phyloP scores from a whole-genome alignment of 1,284 basidiomycete species.

The Ceratobasidium papillatum region DNA sequence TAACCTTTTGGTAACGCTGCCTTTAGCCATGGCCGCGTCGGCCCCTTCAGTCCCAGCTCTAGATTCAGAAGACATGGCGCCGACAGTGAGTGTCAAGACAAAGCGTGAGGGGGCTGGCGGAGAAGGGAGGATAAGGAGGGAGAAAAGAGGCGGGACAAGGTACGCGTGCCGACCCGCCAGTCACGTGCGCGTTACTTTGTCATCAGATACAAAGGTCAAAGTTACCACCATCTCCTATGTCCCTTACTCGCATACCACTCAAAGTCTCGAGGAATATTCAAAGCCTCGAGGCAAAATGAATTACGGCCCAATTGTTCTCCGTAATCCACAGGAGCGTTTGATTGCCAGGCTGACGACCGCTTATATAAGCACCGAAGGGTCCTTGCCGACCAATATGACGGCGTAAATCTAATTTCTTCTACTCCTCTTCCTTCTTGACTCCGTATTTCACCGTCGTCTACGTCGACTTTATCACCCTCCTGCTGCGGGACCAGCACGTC shows the following conservation, averaged over 20 bases:
- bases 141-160: neutral
- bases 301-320: neutral
- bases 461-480: neutral
- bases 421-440: neutral
- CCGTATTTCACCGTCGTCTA: neutral
- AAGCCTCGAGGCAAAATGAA: neutral
- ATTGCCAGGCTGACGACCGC: neutral
- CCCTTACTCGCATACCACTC: neutral
- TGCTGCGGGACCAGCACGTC: constrained; percentile 11
- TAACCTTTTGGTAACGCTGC: constrained; percentile 83
- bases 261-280: neutral
- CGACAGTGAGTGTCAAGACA: neutral
- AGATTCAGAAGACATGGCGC: neutral
- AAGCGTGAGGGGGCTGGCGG: neutral
- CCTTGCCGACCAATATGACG: neutral
- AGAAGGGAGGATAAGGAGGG: neutral
- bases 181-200: constrained; percentile 12
- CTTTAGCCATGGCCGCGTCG: constrained; percentile 47
- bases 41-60: constrained; percentile 1
- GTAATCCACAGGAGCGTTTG: neutral
- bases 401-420: neutral
- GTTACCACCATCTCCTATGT: neutral
- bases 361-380: constrained; percentile 1
- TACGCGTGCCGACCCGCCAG: neutral
- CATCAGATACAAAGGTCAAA: neutral